Evolutionary conservation across 768 basidiomycete species (phyloP), one percentile per base, ranked within the genome.

Genomic region (Hygrocybe coccinea): DNA sequence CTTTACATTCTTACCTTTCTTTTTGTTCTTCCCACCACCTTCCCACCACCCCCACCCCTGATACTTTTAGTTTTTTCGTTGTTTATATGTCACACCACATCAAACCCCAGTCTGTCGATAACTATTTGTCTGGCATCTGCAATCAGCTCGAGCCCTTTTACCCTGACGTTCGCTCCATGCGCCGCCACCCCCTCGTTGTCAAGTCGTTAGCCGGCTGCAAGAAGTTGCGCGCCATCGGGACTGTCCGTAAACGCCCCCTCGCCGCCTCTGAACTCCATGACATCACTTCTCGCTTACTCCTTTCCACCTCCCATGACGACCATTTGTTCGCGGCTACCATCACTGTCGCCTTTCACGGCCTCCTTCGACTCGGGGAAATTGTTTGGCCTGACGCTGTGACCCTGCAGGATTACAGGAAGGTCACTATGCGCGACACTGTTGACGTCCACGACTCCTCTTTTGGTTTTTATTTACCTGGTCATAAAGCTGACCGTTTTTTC

Each of bases 61-160:
- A 76, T 46, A 75, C 74, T 0, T 60, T 79, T 2, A 65, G 65
- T 8, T 69, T 71, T 21, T 78, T 57, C 56, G 60, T 63, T 2
- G 66, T 69, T 1, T 76, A 61, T 59, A 74, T 72, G 67, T 70
- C 54, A 2, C 59, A 63, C 29, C 68, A 73, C 54, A 75, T 78
- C 46, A 61, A 70, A 36, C 66, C 29, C 29, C 29, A 29, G 8
- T 29, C 29, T 29, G 29, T 29, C 8, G 29, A 29, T 8, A 29
- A 29, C 1, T 76, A 77, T 59, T 63, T 78, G 2, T 71, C 73
- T 0, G 74, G 75, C 12, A 72, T 76, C 14, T 67, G 67, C 55
- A 66, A 65, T 33, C 62, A 67, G 45, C 66, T 76, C 5, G 65
- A 73, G 51, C 36, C 60, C 0, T 56, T 59, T 25, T 77, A 62